A percentile compares a stretch with the other conserved stretches of the same genome.
These are phyloP conservation scores for Saccharomycopsis capsularis DNA, from an alignment of 805 yeast genomes.

Conservation along the genomic window DNA sequence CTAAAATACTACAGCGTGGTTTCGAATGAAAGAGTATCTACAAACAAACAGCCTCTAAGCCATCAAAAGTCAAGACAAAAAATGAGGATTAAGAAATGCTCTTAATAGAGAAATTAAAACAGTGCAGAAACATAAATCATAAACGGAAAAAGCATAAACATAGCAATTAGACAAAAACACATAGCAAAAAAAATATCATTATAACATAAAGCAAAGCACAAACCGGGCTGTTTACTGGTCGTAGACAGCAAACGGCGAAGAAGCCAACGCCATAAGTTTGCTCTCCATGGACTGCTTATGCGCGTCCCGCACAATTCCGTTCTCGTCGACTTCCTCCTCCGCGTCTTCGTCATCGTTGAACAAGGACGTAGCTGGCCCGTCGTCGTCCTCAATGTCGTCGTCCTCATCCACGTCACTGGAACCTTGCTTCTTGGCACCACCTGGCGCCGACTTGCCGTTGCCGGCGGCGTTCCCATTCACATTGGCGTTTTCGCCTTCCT, in stretches of 20 bases:
- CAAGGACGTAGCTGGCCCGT: background rate
- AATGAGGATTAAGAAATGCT: no score
- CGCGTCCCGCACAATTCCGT: background rate
- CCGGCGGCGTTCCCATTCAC: background rate
- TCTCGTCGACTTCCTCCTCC: background rate
- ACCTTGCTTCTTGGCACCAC: background rate
- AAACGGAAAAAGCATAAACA: no score
- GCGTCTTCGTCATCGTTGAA: background rate
- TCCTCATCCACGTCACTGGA: background rate
- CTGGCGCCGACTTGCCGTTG: background rate
- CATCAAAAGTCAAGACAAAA: no score
- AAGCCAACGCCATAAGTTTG: conserved; percentile 1
- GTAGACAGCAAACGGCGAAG: conserved; percentile 18
- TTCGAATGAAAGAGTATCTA: no score
- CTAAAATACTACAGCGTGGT: no score
- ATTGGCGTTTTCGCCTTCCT: conserved; percentile 1
- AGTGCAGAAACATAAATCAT: no score
- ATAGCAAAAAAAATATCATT: no score
- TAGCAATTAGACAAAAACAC: no score
- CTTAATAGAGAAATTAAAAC: no score
- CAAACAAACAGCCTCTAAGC: no score
- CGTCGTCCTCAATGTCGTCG: background rate
- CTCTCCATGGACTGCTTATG: background rate
- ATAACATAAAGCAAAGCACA: no score
- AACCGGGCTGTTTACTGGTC: no score